Conservation (phyloP, 148 eudicot species). For the Rhododendron williamsianum region DNA sequence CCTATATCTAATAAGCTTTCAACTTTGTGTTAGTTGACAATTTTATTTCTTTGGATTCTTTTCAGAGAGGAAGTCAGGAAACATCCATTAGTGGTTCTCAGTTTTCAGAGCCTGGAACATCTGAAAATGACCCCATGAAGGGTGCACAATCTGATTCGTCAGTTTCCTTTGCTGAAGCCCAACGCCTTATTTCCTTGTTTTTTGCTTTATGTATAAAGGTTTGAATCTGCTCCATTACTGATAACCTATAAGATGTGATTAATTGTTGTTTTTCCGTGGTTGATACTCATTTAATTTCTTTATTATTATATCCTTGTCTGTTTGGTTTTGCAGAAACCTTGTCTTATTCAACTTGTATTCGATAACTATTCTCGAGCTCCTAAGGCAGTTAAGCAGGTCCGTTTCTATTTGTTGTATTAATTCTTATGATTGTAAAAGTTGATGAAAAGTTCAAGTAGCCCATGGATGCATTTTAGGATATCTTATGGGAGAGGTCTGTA, state of each 20-base stretch:
- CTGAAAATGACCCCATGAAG: slow-evolving; percentile 39
- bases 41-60: slow-evolving; percentile 6
- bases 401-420: neutral
- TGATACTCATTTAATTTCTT: neutral
- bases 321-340: slow-evolving; percentile 58
- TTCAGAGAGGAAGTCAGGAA: slow-evolving; percentile 61
- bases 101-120: slow-evolving; percentile 46
- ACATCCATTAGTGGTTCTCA: slow-evolving; percentile 72
- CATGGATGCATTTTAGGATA: neutral
- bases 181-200: slow-evolving; percentile 71
- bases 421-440: neutral
- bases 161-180: slow-evolving; percentile 67
- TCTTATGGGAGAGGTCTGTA: neutral
- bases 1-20: neutral
- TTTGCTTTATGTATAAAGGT: slow-evolving; percentile 94
- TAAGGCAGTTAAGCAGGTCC: slow-evolving; percentile 87
- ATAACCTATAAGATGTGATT: neutral
- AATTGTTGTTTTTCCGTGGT: neutral
- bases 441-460: slow-evolving; percentile 7
- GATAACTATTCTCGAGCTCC: slow-evolving; percentile 64
- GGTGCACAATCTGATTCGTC: slow-evolving; percentile 39
- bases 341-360: slow-evolving; percentile 79
- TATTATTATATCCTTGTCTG: neutral
- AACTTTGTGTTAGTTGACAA: neutral
- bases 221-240: neutral